phyloP scores from a whole-genome alignment of 202 grass and related monocot species.

The Alloteropsis angusta region DNA sequence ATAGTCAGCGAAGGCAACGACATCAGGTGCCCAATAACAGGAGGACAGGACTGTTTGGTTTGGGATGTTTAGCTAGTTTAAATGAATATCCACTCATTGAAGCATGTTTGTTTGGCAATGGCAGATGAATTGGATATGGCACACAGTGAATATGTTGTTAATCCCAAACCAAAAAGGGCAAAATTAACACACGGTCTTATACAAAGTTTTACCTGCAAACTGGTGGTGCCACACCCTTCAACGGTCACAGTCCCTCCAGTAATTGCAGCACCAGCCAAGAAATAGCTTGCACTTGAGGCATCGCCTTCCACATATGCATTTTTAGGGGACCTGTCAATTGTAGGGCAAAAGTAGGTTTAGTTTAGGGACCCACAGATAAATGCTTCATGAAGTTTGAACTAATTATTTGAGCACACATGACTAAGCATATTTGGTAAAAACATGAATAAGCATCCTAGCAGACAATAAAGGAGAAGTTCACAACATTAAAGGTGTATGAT shows the following conservation, averaged over 20 bases:
- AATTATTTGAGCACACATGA: neutral
- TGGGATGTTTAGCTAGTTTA: neutral
- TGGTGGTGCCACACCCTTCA: conserved; percentile 83
- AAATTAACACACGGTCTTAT: neutral
- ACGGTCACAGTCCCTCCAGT: conserved; percentile 93
- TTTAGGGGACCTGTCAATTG: conserved; percentile 53
- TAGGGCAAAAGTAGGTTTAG: neutral
- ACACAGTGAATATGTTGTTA: neutral
- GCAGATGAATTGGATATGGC: neutral
- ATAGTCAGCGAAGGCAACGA: neutral
- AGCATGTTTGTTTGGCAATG: neutral
- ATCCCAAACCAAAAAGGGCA: neutral
- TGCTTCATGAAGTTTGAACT: neutral
- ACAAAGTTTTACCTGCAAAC: conserved; percentile 63
- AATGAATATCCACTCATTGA: neutral
- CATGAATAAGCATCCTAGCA: neutral
- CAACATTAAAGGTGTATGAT: neutral
- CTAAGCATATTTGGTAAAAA: neutral
- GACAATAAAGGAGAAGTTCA: neutral
- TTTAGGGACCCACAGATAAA: neutral
- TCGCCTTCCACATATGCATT: conserved; percentile 97
- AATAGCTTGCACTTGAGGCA: conserved; percentile 98
- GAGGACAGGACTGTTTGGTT: neutral
- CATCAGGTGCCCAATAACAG: neutral
- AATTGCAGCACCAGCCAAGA: conserved; percentile 96